phyloP scores from a whole-genome alignment of 177 flowering plant species.

The Vitis hybrid region DNA sequence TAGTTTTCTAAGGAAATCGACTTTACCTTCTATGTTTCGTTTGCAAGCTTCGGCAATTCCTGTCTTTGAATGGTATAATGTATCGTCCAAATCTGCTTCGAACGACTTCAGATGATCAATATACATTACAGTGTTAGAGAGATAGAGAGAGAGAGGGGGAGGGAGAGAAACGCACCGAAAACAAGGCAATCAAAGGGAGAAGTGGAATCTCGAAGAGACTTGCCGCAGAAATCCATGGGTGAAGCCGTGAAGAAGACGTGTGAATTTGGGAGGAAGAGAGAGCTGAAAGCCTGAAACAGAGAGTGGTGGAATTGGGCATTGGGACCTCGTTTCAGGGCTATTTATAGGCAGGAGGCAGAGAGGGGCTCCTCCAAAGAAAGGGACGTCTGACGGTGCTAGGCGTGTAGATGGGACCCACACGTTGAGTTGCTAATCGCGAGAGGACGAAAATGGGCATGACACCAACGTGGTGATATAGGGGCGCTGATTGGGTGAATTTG shows the following conservation, averaged over 20 bases:
- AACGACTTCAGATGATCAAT: neutral
- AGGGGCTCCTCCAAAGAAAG: neutral
- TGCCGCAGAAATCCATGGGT: conserved; percentile 36
- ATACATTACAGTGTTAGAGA: neutral
- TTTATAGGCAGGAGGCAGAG: neutral
- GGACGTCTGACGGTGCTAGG: too few species aligned
- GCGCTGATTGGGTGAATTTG: too few species aligned
- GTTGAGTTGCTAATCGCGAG: too few species aligned
- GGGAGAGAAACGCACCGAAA: conserved; percentile 33
- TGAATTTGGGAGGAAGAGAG: neutral
- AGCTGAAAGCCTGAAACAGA: neutral
- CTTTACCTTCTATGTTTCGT: conserved; percentile 58
- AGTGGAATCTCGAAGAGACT: conserved; percentile 14
- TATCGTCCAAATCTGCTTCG: conserved; percentile 68
- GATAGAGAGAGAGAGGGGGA: too few species aligned
- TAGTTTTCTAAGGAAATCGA: neutral
- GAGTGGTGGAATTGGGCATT: neutral
- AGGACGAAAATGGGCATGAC: too few species aligned
- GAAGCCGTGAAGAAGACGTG: neutral
- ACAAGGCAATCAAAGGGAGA: conserved; percentile 53
- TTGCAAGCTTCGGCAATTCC: conserved; percentile 51
- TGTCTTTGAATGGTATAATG: conserved; percentile 47
- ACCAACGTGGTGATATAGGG: too few species aligned
- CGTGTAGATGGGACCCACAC: too few species aligned
- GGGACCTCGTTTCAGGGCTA: neutral